These are phyloP conservation scores for Zymoseptoria ardabiliae DNA, from an alignment of 2,329 filamentous ascomycete species.

Conservation along the genomic window DNA sequence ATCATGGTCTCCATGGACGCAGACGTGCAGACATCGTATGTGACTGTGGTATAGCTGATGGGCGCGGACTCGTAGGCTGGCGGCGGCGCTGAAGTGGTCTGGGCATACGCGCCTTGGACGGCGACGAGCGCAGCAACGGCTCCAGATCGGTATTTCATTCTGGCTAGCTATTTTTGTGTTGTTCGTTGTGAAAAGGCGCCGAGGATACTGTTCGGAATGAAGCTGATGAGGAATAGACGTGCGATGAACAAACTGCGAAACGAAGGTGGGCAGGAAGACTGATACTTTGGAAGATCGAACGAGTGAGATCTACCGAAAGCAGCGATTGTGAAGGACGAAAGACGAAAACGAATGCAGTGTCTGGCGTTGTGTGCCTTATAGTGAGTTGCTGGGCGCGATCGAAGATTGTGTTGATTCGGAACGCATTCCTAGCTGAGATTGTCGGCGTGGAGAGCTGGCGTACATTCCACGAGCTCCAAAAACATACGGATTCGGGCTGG, in stretches of 20 bases:
- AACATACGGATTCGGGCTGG: not conserved
- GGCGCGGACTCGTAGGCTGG: conserved; percentile 4
- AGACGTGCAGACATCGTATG: conserved; percentile 28
- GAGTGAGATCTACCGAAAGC: conserved; percentile 24
- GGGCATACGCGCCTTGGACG: conserved; percentile 22
- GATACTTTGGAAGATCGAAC: conserved; percentile 22
- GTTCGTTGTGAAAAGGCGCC: not conserved
- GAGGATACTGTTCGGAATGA: conserved; percentile 5
- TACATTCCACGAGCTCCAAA: not conserved
- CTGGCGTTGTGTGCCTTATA: conserved; percentile 16
- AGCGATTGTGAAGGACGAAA: conserved; percentile 13
- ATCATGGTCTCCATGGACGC: conserved; percentile 25
- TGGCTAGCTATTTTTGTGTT: conserved; percentile 1
- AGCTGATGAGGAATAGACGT: not conserved
- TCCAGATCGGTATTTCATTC: conserved; percentile 23
- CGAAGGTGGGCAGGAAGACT: conserved; percentile 3
- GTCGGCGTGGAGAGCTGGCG: conserved; percentile 1
- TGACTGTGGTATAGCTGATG: conserved; percentile 28
- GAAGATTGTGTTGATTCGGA: conserved; percentile 10
- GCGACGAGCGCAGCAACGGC: conserved; percentile 19
- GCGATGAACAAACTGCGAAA: conserved; percentile 3
- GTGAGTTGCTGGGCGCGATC: conserved; percentile 11
- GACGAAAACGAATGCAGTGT: conserved; percentile 12
- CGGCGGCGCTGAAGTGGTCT: conserved; percentile 9
- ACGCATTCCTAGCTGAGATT: conserved; percentile 14